Evolutionary conservation across 208 protist genomes (phyloP), one percentile per base, ranked within the genome.

Genomic region (Hexamita inflata): DNA sequence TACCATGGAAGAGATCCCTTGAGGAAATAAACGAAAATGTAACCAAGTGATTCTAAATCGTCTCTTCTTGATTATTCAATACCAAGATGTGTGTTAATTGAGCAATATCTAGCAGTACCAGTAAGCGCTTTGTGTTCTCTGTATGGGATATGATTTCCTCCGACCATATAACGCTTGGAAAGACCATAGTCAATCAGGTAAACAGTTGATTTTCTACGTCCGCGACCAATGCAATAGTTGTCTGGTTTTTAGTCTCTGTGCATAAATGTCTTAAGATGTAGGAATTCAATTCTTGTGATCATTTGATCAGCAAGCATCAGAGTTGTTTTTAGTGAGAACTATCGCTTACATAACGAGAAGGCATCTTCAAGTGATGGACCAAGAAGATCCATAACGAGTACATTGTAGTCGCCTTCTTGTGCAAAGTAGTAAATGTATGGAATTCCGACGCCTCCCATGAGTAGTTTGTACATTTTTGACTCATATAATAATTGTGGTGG

Each of bases 21-120:
- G 39, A 95, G 80, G 77, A 99, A 98, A 84, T 99, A 99, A 81
- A 99, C 90, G n/a, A 99, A 83, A 39, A 99, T 91, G 84, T 96
- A 96, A 59, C 93, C 95, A 32, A 99, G 86, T 28, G 91, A 90
- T 83, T 99, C 95, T 35, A 98, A 83, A 81, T 98, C 95, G 76
- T 98, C 95, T 45, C 95, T 85, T 30, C 95, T 84, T 26, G 75
- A 84, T 78, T 93, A 89, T 73, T 93, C 94, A 57, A 96, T 94
- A 64, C 96, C 96, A 41, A 96, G 81, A 85, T 99, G 96, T 19
- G 95, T 97, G 88, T 98, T 98, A 77, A 98, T 94, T 59, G 86
- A 92, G 59, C 94, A 96, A 86, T 99, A 99, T 45, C 96, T 87
- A 19, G 95, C 95, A 32, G 96, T 99, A 49, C 96, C 97, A 24